Evolutionary conservation across 2,329 filamentous ascomycete genomes (phyloP), one percentile per base, ranked within the genome.

Genomic region (Talaromyces sp.): DNA sequence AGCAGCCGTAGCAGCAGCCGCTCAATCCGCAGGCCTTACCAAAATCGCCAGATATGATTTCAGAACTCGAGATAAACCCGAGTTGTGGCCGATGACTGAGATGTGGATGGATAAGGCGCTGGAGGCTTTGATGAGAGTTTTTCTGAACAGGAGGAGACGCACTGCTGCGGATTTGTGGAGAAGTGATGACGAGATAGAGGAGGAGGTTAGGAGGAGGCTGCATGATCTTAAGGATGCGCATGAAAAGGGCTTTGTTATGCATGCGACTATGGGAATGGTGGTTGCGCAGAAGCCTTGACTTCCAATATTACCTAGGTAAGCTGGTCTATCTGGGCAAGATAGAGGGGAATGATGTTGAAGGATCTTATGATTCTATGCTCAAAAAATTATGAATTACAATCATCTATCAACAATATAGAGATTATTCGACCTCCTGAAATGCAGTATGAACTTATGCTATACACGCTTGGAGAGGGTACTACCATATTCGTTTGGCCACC

Each of bases 401-500:
- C 9, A 17, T 33, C 25, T 48, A 48, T 48, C n/a, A 35, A 5
- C 8, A 17, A 35, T 5, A 11, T 2, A 35, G 11, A 10, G 41
- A 35, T 13, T 21, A 45, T 35, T 35, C 13, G 2, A 48, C 33
- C 45, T 33, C 28, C 45, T 21, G n/a, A 21, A 35, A 48, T 48
- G 45, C 45, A 8, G 11, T 19, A 19, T 33, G 25, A 21, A 48
- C n/a, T 25, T 25, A 45, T 22, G 13, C 46, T 6, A 43, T 48
- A 25, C 19, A 41, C 4, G 17, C 11, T n/a, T n/a, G 15, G 15
- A 36, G n/a, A 11, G 17, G 35, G 21, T n/a, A 28, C 41, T 65
- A 97, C 94, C 94, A 99, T 66, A 99, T 99, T 70, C 94, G 83
- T 81, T 97, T 97, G 0, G 91, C 90, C 66, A 91, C 87, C 94